These are phyloP conservation scores for Saturnispora serradocipensis DNA, from an alignment of 805 yeast genomes.

Conservation along the genomic window DNA sequence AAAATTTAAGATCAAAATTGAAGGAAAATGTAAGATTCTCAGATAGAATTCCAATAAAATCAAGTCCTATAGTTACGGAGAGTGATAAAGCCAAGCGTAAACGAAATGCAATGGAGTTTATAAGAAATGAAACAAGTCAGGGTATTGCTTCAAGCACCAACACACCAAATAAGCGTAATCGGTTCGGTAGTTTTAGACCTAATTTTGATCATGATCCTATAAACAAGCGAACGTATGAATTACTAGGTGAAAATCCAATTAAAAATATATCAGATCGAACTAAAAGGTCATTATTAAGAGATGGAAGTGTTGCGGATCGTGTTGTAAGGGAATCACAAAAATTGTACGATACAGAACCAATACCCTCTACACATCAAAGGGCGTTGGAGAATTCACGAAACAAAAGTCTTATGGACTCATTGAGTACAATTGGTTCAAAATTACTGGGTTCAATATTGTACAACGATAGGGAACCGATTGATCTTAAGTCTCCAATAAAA, in stretches of 20 bases:
- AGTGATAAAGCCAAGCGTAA: conserved; percentile 10
- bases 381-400: not conserved
- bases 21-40: not conserved
- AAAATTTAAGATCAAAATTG: not conserved
- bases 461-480: conserved; percentile 16
- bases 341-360: not conserved
- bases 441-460: conserved; percentile 23
- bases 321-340: conserved; percentile 12
- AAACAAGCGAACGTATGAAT: conserved; percentile 18
- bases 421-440: conserved; percentile 23
- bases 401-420: conserved; percentile 19
- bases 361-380: not conserved
- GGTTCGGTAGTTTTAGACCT: not conserved
- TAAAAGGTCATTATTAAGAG: conserved; percentile 9
- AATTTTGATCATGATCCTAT: conserved; percentile 5
- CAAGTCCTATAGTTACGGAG: conserved; percentile 1
- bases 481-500: not conserved
- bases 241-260: conserved; percentile 25
- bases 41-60: not conserved
- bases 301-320: conserved; percentile 16
- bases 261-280: conserved; percentile 12
- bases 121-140: conserved; percentile 6
- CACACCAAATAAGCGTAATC: not conserved
- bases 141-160: not conserved
- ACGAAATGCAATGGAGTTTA: conserved; percentile 11